Conservation (phyloP, 73 alveolate genomes). For the Tetrahymena elliotti region DNA sequence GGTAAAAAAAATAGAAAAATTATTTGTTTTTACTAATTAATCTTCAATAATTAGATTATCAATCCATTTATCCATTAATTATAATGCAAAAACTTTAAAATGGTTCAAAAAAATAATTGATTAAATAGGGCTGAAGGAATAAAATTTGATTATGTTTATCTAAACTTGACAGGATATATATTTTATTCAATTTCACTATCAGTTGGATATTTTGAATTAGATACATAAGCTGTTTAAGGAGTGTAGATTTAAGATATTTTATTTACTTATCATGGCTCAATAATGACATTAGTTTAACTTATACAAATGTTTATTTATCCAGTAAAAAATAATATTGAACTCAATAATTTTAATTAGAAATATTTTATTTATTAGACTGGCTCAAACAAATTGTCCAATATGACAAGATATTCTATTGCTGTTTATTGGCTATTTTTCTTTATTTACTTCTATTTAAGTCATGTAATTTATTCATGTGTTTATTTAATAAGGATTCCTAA, state of each 20-base stretch:
- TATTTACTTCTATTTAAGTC: slow-evolving; percentile 1
- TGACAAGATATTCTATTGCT: neutral
- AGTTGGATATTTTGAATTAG: slow-evolving; percentile 56
- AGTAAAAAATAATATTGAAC: slow-evolving; percentile 10
- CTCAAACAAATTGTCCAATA: neutral
- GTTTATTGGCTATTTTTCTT: slow-evolving; percentile 40
- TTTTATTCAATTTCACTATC: slow-evolving; percentile 64
- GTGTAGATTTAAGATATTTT: slow-evolving; percentile 72
- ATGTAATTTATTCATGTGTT: neutral
- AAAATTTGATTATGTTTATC: slow-evolving; percentile 76
- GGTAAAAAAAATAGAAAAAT: neutral
- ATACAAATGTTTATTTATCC: slow-evolving; percentile 43
- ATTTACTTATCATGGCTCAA: slow-evolving; percentile 84
- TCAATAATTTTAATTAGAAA: neutral
- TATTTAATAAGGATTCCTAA: neutral
- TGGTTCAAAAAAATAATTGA: neutral
- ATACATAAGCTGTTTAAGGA: slow-evolving; percentile 41
- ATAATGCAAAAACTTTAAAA: too few relatives aligned
- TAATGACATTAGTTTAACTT: slow-evolving; percentile 54
- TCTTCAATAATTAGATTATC: too few relatives aligned
- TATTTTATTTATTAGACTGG: slow-evolving; percentile 2
- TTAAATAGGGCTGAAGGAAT: slow-evolving; percentile 77
- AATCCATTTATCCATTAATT: too few relatives aligned
- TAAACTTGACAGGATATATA: slow-evolving; percentile 80
- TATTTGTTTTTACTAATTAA: too few relatives aligned